phyloP scores from a whole-genome alignment of 768 basidiomycete genomes.

The Agaricus sinodeliciosus region DNA sequence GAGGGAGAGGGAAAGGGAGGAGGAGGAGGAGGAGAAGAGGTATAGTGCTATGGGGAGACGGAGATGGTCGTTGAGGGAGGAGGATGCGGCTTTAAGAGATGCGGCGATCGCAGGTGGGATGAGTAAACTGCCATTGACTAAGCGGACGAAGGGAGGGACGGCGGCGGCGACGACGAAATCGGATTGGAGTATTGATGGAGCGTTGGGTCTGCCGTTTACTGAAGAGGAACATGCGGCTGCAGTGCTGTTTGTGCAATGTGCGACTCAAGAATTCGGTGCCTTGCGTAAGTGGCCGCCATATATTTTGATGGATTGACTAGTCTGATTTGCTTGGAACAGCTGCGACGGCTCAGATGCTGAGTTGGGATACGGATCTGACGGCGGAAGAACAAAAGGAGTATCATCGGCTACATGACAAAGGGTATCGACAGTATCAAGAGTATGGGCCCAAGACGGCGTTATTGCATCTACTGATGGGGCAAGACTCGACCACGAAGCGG shows the following conservation, averaged over 20 bases:
- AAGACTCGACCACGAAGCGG: constrained; percentile 11
- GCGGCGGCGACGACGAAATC: background rate
- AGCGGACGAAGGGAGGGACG: background rate
- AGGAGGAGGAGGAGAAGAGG: constrained; percentile 7
- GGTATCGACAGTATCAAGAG: constrained; percentile 10
- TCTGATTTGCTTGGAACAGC: background rate
- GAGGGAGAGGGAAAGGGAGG: constrained; percentile 5
- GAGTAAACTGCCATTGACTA: background rate
- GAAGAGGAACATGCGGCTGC: constrained; percentile 10
- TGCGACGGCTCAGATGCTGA: constrained; percentile 10
- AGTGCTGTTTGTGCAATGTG: constrained; percentile 10
- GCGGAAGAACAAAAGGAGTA: constrained; percentile 8
- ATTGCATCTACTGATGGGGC: constrained; percentile 10
- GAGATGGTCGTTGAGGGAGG: constrained; percentile 8
- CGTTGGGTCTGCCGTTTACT: constrained; percentile 7
- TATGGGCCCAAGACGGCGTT: constrained; percentile 10
- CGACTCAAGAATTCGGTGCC: constrained; percentile 9
- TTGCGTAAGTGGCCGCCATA: constrained; percentile 3
- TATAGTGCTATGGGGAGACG: constrained; percentile 8
- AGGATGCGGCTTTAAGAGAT: background rate
- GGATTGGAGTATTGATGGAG: constrained; percentile 7
- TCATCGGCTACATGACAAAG: constrained; percentile 10
- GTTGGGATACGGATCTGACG: constrained; percentile 11
- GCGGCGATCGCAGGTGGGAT: background rate
- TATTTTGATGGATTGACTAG: background rate